These are phyloP conservation scores for Plantago rigida DNA, from an alignment of 305 asterid species.

Conservation along the genomic window DNA sequence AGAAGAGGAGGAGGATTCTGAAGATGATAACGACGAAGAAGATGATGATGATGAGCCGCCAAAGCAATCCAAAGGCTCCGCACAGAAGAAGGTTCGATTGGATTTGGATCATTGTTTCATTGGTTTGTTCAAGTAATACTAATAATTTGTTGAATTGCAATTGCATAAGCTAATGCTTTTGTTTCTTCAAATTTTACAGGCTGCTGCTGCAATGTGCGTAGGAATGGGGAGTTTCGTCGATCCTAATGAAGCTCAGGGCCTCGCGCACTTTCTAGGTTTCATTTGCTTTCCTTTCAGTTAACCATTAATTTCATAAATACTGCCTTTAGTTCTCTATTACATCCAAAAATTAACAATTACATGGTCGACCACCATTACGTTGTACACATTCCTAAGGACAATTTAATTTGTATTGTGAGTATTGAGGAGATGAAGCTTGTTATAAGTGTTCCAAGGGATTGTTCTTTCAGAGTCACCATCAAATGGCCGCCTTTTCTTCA, in stretches of 20 bases:
- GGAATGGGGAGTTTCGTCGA: conserved; percentile 90
- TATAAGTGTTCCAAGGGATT: too few relatives aligned
- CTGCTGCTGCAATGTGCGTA: conserved; percentile 95
- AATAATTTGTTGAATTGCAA: conserved; percentile 1
- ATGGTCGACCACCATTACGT: too few relatives aligned
- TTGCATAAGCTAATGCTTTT: neutral
- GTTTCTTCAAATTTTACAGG: conserved; percentile 36
- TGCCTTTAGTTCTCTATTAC: neutral
- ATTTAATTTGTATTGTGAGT: too few relatives aligned
- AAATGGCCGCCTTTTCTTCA: too few relatives aligned
- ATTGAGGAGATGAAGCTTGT: too few relatives aligned
- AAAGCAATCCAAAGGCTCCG: conserved; percentile 38
- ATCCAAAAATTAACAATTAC: too few relatives aligned
- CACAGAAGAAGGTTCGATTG: conserved; percentile 61
- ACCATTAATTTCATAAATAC: neutral
- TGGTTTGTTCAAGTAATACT: conserved; percentile 6
- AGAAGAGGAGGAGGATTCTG: conserved; percentile 19
- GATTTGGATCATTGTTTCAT: conserved; percentile 12
- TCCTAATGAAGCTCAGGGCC: conserved; percentile 93
- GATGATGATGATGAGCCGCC: conserved; percentile 30
- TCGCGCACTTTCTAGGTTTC: conserved; percentile 92
- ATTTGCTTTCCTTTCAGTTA: conserved; percentile 12
- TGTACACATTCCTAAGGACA: too few relatives aligned
- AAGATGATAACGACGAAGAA: conserved; percentile 27
- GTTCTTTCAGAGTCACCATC: too few relatives aligned